Percentiles rank a stretch among this genome's conserved stretches.
Evolutionary conservation across 1,284 basidiomycete species (phyloP).

Genomic region (Trametes versicolor): DNA sequence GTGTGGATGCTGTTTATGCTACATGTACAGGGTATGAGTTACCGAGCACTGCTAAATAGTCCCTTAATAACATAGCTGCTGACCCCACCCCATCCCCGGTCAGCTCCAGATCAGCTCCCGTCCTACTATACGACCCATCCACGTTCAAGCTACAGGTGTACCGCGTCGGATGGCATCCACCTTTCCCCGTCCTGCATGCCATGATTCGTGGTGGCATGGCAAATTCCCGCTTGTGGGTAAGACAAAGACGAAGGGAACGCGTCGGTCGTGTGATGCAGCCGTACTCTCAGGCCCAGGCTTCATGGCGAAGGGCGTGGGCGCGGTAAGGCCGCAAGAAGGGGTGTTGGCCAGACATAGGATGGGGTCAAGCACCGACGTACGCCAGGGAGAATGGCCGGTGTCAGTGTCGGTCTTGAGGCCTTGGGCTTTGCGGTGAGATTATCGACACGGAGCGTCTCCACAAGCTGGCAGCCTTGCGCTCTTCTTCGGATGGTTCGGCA

Average conservation of each 20-base stretch:
- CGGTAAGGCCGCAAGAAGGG: not conserved
- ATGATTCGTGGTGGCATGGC: not conserved
- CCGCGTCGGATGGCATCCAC: not conserved
- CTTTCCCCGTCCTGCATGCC: not conserved
- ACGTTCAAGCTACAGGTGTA: not conserved
- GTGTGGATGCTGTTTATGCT: too few species aligned
- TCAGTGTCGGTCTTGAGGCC: not conserved
- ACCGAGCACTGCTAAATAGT: too few species aligned
- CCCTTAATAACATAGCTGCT: too few species aligned
- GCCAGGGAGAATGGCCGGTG: not conserved
- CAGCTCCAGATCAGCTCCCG: too few species aligned
- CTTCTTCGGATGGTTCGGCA: conserved; percentile 25
- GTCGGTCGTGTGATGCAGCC: not conserved
- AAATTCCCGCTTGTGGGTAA: not conserved
- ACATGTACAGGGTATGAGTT: too few species aligned
- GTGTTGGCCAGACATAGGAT: not conserved
- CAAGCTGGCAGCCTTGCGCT: conserved; percentile 6
- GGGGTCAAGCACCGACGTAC: not conserved
- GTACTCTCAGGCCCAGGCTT: not conserved
- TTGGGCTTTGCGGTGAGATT: conserved; percentile 11
- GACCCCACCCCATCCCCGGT: too few species aligned
- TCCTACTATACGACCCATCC: too few species aligned
- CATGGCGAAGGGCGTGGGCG: not conserved
- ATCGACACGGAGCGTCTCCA: conserved; percentile 16
- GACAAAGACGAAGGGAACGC: not conserved